Base-by-base conservation (phyloP, 2,329 filamentous ascomycete genomes). In the Tolypocladium tundrense region DNA sequence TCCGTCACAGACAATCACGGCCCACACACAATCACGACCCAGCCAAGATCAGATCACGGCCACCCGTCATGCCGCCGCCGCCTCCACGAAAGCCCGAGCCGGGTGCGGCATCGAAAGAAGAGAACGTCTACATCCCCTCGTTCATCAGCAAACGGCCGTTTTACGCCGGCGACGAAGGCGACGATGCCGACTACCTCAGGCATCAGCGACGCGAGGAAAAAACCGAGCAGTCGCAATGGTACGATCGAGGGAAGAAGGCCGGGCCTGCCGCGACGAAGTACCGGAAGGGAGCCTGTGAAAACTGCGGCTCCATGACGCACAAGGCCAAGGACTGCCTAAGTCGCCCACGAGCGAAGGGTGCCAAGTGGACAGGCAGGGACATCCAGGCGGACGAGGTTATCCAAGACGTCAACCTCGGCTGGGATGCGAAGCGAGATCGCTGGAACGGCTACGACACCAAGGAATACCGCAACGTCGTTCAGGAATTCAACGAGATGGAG, bases 81-180 rank as follows among this genome's bases (percentile, higher is more conserved):
- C 69, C 71, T 2, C 67, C 71, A 21, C 64, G 67, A 33, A 74
- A 71, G 57, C 64, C 69, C 8, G 68, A 72, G 53, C 65, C 72
- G 13, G 68, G 69, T 53, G 71, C 73, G 11, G 74, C 75, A 6
- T 83, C 81, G 57, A 96, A 96, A 72, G 91, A 96, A 73, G 91
- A 94, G 74, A 99, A 99, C 81, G 87, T 97, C 72, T 99, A 99
- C 79, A 99, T 99, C 68, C 94, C 94, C 7, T 86, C 90, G 57
- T 99, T 97, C 80, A 99, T 99, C 76, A 92, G 91, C 66, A 97
- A 96, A 73, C 92, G 95, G 65, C 94, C 94, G 5, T 99, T 99
- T 76, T 99, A 97, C 73, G 86, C 95, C 57, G 85, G 83, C 67
- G 86, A 89, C 66, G 90, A 91, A 69, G 87, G 87, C 63, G 84